Evolutionary conservation across 2,329 filamentous ascomycete genomes (phyloP), one percentile per base, ranked within the genome.

Genomic region (Exophiala aquamarina): DNA sequence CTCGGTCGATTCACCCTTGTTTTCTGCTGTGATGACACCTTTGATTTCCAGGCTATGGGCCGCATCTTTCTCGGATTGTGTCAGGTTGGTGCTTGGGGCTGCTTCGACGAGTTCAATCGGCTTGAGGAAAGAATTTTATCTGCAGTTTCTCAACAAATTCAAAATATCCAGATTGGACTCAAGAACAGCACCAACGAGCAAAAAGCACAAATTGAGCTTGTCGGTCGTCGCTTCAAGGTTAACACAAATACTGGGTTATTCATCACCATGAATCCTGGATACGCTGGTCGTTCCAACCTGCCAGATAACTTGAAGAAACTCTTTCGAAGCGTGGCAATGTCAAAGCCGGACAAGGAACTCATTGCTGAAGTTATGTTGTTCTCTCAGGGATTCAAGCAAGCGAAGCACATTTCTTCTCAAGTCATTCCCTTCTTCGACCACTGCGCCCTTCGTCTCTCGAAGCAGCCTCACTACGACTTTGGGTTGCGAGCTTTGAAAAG

Each of bases 321-420:
- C 32, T 99, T 99, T 82, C 86, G 94, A 65, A 98, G 93, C 63
- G 91, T 99, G 41, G 93, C 93, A 54, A 99, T 99, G 93, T 98
- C 93, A 9, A 98, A 97, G 71, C 93, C 93, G 1, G 94, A 98
- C 75, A 98, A 98, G 70, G 94, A 98, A 69, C 86, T 98, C 48
- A 99, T 99, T 70, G 90, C 93, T 28, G 93, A 99, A 74, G 93
- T 99, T 62, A 99, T 98, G 94, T 82, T 99, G 28, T 99, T 96
- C 77, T 98, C 94, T 1, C 93, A 99, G 69, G 93, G 93, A 63
- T 99, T 99, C 77, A 94, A 89, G 61, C 89, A 95, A 67, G 93
- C 93, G 28, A 98, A 97, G 71, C 76, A 85, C 50, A 77, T 99
- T 4, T 95, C 93, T 2, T 93, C 92, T 65, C 90, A 97, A 61